Base-by-base conservation (phyloP, 75 land plant genomes). In the Larix kaempferi region DNA sequence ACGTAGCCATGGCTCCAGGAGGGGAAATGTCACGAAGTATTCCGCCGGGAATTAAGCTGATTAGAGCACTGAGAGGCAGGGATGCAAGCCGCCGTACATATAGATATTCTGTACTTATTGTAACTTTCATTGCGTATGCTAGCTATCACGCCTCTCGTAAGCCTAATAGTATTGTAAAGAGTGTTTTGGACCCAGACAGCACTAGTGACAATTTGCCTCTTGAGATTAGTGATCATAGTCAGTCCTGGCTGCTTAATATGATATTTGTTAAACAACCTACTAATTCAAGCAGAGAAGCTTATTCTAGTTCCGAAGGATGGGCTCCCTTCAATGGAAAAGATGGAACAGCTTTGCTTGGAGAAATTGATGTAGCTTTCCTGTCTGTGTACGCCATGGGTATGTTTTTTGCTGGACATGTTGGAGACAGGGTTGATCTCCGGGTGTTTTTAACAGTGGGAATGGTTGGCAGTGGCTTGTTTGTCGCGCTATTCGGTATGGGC, bases 321-420 rank as follows among this genome's bases (percentile, higher is more conserved):
- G 88, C 84, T 39, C 97, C 97, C 26, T 94, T 94, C 71, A 62
- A 90, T 81, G 89, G 88, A 21, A 29, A 77, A 2, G 80, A 83
- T 26, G 96, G 91, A 25, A 87, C 89, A 13, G 75, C 82, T 0
- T 75, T 89, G 78, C 85, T 94, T n/a, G 97, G 94, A 44, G 83
- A 92, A 26, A 76, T 94, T 22, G 94, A 94, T 69, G 75, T 94
- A 4, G 92, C 91, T 5, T 92, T 94, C 78, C 85, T 94, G 7
- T 56, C 84, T 1, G 62, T 85, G 4, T 94, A 94, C 33, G 74
- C 94, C 4, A 0, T 83, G 0, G 94, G 95, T 6, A 89, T 89
- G 97, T 94, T 81, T 78, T 89, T 88, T 60, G 86, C 94, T 8
- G 97, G 97, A 7, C 91, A 90, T 56, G 74, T 94, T 33, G 97